These are phyloP conservation scores for Apiotrichum gracile DNA, from an alignment of 1,284 basidiomycete species.

Conservation along the genomic window DNA sequence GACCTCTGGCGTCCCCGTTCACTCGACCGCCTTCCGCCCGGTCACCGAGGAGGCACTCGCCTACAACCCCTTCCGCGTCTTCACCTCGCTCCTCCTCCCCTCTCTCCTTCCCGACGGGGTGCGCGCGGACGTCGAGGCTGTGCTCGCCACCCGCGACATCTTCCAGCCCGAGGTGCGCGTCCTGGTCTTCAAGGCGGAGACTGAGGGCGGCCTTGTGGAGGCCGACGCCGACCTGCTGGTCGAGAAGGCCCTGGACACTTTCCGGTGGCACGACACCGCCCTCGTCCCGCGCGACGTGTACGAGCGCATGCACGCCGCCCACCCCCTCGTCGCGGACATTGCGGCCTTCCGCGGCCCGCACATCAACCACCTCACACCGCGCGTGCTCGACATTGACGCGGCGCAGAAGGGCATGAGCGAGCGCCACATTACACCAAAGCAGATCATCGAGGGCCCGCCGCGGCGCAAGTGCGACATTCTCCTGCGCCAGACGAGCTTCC, in stretches of 20 bases:
- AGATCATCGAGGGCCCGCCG: slow-evolving; percentile 48
- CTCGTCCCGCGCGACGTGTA: slow-evolving; percentile 39
- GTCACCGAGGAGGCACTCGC: slow-evolving; percentile 30
- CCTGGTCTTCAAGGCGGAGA: slow-evolving; percentile 39
- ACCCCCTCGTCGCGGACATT: slow-evolving; percentile 48
- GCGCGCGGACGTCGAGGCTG: slow-evolving; percentile 27
- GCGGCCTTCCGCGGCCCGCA: slow-evolving; percentile 48
- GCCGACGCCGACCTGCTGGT: slow-evolving; percentile 36
- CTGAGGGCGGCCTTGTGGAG: slow-evolving; percentile 24
- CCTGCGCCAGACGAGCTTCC: slow-evolving; percentile 48
- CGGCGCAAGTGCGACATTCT: slow-evolving; percentile 41
- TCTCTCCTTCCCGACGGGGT: slow-evolving; percentile 40
- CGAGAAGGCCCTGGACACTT: slow-evolving; percentile 43
- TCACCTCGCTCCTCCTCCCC: slow-evolving; percentile 45
- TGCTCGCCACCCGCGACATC: slow-evolving; percentile 40
- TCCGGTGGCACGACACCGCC: slow-evolving; percentile 47
- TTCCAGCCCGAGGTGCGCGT: slow-evolving; percentile 36
- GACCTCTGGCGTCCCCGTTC: slow-evolving; percentile 46
- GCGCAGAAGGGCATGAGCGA: slow-evolving; percentile 45
- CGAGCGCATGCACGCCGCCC: slow-evolving; percentile 32
- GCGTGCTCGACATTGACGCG: slow-evolving; percentile 48
- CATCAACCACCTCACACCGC: slow-evolving; percentile 50
- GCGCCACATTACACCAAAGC: slow-evolving; percentile 47
- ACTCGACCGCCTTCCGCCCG: slow-evolving; percentile 48
- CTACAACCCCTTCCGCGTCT: slow-evolving; percentile 48